phyloP scores from a whole-genome alignment of 805 yeast species.

The Blastobotrys parvus region DNA sequence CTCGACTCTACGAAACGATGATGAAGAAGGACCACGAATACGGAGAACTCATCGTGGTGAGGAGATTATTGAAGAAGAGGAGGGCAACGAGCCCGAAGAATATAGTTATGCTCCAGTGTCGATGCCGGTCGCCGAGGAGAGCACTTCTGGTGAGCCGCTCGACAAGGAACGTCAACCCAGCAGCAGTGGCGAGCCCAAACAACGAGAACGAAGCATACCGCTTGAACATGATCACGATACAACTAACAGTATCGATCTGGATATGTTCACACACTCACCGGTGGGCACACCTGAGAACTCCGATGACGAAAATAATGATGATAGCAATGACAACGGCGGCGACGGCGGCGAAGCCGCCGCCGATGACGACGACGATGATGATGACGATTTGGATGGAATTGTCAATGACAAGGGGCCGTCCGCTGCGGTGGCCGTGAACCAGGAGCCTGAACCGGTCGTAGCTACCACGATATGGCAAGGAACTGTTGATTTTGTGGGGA shows the following conservation, averaged over 20 bases:
- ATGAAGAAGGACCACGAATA: conserved; percentile 45
- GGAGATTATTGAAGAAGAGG: conserved; percentile 53
- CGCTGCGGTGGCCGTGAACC: not conserved
- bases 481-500: conserved; percentile 40
- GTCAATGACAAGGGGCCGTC: not conserved
- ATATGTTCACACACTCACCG: conserved; percentile 4
- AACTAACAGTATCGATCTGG: not conserved
- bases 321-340: conserved; percentile 11
- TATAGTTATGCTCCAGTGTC: too few species aligned
- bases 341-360: conserved; percentile 7
- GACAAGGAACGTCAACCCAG: not conserved
- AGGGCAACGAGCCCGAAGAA: conserved; percentile 11
- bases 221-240: too few species aligned
- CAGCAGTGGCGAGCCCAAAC: not conserved
- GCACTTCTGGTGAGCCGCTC: not conserved
- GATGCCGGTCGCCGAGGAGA: conserved; percentile 1
- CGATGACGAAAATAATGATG: conserved; percentile 3
- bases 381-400: conserved; percentile 18
- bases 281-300: not conserved
- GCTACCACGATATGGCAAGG: conserved; percentile 22
- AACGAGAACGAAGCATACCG: too few species aligned
- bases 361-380: conserved; percentile 30
- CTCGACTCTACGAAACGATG: conserved; percentile 53
- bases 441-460: not conserved
- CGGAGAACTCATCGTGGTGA: conserved; percentile 86